A percentile compares a stretch with the other conserved stretches of the same genome.
These are phyloP conservation scores for Calocybe gangraenosa DNA, from an alignment of 768 basidiomycete genomes.

Conservation along the genomic window DNA sequence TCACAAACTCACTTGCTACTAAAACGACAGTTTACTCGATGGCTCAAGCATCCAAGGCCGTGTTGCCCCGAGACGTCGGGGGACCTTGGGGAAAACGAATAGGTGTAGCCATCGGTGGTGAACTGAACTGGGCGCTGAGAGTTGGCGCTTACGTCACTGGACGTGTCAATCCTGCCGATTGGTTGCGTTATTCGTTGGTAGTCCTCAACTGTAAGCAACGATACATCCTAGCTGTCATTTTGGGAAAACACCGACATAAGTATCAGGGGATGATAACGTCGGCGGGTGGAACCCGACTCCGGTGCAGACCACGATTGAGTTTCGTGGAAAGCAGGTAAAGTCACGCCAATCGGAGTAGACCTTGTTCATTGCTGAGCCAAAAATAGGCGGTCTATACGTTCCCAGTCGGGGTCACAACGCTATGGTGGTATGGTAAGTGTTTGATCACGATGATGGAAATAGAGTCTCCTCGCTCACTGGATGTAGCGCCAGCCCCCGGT, in stretches of 20 bases:
- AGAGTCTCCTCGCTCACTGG: no score
- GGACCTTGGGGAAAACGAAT: constrained; percentile 68
- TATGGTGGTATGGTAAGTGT: constrained; percentile 41
- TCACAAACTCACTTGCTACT: not conserved
- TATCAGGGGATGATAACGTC: constrained; percentile 40
- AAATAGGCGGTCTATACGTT: constrained; percentile 62
- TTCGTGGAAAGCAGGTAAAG: constrained; percentile 52
- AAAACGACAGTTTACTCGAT: constrained; percentile 52
- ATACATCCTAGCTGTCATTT: not conserved
- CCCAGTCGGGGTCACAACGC: constrained; percentile 64
- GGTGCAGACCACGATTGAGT: constrained; percentile 55
- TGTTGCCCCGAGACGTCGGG: constrained; percentile 57
- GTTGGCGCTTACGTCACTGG: constrained; percentile 62
- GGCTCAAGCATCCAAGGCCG: constrained; percentile 69
- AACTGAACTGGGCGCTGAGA: constrained; percentile 48
- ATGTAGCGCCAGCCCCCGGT: not conserved
- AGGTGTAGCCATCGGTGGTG: constrained; percentile 54
- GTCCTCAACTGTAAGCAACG: constrained; percentile 57
- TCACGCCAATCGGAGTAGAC: not conserved
- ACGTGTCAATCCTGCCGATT: constrained; percentile 48
- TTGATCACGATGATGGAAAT: no score
- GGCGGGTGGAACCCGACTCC: constrained; percentile 51
- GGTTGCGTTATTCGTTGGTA: constrained; percentile 61
- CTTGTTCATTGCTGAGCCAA: not conserved
- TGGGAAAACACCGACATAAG: not conserved